Evolutionary conservation across 2,329 filamentous ascomycete genomes (phyloP).

Genomic region (Elsinoe perseae): DNA sequence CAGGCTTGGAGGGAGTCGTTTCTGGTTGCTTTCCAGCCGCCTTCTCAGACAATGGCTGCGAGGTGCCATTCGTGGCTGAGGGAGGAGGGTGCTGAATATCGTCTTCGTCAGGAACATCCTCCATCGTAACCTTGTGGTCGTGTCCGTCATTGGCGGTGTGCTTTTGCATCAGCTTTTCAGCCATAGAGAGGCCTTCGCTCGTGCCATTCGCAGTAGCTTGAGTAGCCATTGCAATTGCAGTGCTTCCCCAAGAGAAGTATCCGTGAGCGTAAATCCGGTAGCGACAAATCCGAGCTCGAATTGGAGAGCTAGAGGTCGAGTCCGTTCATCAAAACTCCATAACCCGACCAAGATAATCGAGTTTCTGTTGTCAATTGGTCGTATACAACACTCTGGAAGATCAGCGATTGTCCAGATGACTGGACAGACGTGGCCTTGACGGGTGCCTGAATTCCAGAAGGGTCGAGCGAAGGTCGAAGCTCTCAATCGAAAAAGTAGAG

Average conservation of each 20-base stretch:
- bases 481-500: conserved; percentile 4
- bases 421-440: conserved; percentile 5
- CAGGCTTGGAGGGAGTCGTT: conserved; percentile 23
- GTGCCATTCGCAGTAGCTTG: conserved; percentile 15
- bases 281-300: conserved; percentile 13
- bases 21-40: conserved; percentile 60
- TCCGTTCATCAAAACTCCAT: conserved; percentile 6
- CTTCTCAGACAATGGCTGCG: conserved; percentile 49
- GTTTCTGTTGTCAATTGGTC: conserved; percentile 3
- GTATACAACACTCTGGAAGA: not conserved
- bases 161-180: conserved; percentile 47
- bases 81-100: conserved; percentile 52
- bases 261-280: conserved; percentile 15
- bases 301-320: conserved; percentile 7
- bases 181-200: conserved; percentile 30
- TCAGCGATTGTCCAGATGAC: not conserved
- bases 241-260: conserved; percentile 13
- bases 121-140: conserved; percentile 57
- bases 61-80: conserved; percentile 37
- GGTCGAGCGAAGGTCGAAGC: conserved; percentile 13
- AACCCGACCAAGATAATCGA: not conserved
- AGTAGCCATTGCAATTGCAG: conserved; percentile 14
- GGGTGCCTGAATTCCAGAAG: conserved; percentile 6
- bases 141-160: conserved; percentile 47
- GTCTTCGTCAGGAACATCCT: conserved; percentile 76